Evolutionary conservation across 1,139 yeast species (phyloP).

Genomic region (Yamadazyma triangularis): DNA sequence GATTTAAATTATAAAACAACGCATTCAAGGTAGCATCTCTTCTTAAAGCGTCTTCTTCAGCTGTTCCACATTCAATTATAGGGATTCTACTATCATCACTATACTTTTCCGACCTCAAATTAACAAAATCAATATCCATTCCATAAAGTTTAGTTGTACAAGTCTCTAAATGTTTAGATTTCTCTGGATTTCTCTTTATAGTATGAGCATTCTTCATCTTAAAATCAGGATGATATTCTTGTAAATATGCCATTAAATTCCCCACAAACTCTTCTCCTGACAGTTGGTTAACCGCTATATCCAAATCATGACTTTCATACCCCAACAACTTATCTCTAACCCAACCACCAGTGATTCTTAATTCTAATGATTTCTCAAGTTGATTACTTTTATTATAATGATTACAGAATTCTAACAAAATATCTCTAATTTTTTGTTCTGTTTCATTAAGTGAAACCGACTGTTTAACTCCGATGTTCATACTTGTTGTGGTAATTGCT

Average conservation of each 20-base stretch:
- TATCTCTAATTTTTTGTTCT: slow-evolving; percentile 43
- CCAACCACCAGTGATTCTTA: slow-evolving; percentile 98
- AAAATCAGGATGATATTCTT: slow-evolving; percentile 35
- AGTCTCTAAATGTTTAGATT: slow-evolving; percentile 92
- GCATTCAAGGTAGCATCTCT: slow-evolving; percentile 96
- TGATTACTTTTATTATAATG: slow-evolving; percentile 23
- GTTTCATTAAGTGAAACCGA: slow-evolving; percentile 41
- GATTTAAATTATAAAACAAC: slow-evolving; percentile 74
- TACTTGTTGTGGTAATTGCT: too few relatives aligned
- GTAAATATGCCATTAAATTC: slow-evolving; percentile 53
- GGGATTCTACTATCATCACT: slow-evolving; percentile 84
- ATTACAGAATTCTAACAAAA: slow-evolving; percentile 42
- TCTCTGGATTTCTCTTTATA: slow-evolving; percentile 88
- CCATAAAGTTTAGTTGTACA: slow-evolving; percentile 86
- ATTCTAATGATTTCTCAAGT: slow-evolving; percentile 26
- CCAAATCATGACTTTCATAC: slow-evolving; percentile 76
- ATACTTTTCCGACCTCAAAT: slow-evolving; percentile 82
- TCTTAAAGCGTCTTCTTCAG: slow-evolving; percentile 85
- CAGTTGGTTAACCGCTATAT: slow-evolving; percentile 78
- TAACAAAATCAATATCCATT: slow-evolving; percentile 86
- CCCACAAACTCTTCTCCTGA: slow-evolving; percentile 87
- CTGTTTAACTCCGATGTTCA: too few relatives aligned
- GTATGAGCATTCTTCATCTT: slow-evolving; percentile 61
- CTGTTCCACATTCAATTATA: slow-evolving; percentile 72
- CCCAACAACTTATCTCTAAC: slow-evolving; percentile 91